Evolutionary conservation across 139 green algal species (phyloP).

Genomic region (Mesotaenium endlicherianum): DNA sequence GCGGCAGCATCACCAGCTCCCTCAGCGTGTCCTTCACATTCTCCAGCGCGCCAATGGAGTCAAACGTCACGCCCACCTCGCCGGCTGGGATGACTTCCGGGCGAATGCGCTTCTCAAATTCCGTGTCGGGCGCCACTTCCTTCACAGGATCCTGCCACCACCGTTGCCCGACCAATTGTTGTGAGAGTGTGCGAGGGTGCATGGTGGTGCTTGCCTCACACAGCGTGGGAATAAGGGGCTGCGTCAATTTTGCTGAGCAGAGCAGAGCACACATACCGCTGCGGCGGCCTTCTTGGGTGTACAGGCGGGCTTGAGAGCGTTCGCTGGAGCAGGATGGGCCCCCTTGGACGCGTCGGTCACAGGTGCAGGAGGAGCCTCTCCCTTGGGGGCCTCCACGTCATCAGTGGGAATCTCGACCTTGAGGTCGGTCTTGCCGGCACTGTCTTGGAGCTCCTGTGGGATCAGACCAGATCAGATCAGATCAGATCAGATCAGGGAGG

Average conservation of each 20-base stretch:
- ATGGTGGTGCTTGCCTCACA: background rate
- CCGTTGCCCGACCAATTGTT: background rate
- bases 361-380: background rate
- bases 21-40: conserved; percentile 60
- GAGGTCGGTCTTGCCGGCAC: background rate
- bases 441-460: background rate
- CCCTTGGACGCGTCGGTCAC: background rate
- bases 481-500: background rate
- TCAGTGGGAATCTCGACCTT: background rate
- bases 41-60: conserved; percentile 62
- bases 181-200: background rate
- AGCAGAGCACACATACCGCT: background rate
- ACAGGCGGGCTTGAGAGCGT: background rate
- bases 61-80: conserved; percentile 57
- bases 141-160: background rate
- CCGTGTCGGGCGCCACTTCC: conserved; percentile 57
- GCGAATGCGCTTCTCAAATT: conserved; percentile 66
- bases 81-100: conserved; percentile 60
- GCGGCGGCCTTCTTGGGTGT: background rate
- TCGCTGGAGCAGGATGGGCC: background rate
- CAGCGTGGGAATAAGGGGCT: too few species aligned
- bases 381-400: background rate
- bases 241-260: too few species aligned
- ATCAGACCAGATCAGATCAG: background rate
- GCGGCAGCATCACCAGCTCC: conserved; percentile 73